Conservation (phyloP, 768 basidiomycete genomes). For the Suillus paluster region DNA sequence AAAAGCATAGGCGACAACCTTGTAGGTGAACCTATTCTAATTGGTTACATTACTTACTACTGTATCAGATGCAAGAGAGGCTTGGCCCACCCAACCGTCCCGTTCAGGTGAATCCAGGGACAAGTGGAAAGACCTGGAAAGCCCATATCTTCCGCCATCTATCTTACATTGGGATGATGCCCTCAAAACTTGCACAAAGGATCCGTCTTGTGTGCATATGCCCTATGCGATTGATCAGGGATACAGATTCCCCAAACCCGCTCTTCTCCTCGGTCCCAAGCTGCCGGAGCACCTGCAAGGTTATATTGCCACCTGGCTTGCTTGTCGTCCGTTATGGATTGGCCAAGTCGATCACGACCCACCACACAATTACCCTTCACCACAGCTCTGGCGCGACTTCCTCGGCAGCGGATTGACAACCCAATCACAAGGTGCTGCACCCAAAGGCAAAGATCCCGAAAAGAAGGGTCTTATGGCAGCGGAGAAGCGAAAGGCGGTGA, state of each 20-base stretch:
- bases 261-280: background rate
- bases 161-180: background rate
- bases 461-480: background rate
- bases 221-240: background rate
- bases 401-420: background rate
- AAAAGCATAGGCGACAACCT: too few relatives aligned
- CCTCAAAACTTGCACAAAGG: background rate
- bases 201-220: slow-evolving; percentile 1
- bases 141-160: background rate
- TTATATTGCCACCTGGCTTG: slow-evolving; percentile 7
- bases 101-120: background rate
- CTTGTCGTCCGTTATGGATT: slow-evolving; percentile 2
- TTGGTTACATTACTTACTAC: too few relatives aligned
- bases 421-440: too few relatives aligned
- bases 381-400: background rate
- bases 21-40: too few relatives aligned
- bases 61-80: too few relatives aligned
- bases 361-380: background rate
- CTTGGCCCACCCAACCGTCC: too few relatives aligned
- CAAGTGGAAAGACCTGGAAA: slow-evolving; percentile 1
- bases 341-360: background rate
- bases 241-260: slow-evolving; percentile 11
- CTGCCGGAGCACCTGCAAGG: background rate
- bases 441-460: too few relatives aligned
- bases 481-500: background rate